Conservation (phyloP, 139 green algal genomes). For the Asterochloris erici region DNA sequence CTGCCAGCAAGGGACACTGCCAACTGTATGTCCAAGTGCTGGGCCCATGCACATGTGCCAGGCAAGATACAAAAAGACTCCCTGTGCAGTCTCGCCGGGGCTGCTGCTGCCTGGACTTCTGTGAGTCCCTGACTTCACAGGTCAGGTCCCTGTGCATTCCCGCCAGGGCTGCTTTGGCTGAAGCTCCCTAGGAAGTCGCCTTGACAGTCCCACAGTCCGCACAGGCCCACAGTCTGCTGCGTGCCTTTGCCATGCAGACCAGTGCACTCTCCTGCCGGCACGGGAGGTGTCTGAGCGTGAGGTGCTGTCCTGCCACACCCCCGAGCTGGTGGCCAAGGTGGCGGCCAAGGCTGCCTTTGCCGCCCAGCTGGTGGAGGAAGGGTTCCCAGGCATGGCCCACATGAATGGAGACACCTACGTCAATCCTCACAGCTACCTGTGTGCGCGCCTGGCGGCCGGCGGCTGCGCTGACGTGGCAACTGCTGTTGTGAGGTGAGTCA, state of each 20-base stretch:
- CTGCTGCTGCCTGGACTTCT: no score
- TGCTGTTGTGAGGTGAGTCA: constrained; percentile 29
- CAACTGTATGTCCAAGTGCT: no score
- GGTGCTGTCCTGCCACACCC: constrained; percentile 59
- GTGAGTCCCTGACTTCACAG: no score
- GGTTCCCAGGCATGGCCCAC: constrained; percentile 9
- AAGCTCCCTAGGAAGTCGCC: no score
- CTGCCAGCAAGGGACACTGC: no score
- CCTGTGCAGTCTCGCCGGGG: no score
- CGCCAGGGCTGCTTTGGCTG: no score
- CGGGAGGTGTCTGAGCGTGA: constrained; percentile 48
- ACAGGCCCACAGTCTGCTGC: no score
- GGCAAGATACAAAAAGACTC: no score
- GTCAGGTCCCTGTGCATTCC: no score
- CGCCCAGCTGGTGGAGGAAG: not conserved
- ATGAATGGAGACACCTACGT: constrained; percentile 63
- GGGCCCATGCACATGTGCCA: no score
- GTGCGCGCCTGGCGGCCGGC: constrained; percentile 64
- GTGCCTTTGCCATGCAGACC: constrained; percentile 18
- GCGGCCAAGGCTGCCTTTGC: constrained; percentile 8
- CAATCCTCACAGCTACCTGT: constrained; percentile 56
- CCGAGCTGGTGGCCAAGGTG: constrained; percentile 36
- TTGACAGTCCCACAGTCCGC: no score
- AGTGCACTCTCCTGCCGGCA: constrained; percentile 36
- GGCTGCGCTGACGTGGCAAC: constrained; percentile 54